Evolutionary conservation across 2,329 filamentous ascomycete species (phyloP).

Genomic region (Botrytis deweyae): DNA sequence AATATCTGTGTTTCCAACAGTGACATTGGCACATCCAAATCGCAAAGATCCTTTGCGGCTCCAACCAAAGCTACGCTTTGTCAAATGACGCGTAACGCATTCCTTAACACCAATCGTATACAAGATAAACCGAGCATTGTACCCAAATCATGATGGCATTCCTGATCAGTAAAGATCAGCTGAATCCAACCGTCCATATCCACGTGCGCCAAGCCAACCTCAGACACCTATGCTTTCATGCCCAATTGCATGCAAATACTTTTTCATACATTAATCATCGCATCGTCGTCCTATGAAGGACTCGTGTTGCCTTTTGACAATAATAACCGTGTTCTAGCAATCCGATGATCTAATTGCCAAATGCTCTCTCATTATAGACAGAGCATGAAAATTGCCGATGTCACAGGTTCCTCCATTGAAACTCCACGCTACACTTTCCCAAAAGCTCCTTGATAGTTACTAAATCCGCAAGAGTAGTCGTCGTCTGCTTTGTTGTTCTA

Average conservation of each 20-base stretch:
- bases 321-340: not conserved
- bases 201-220: not conserved
- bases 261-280: constrained; percentile 2
- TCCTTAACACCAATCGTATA: not conserved
- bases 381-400: not conserved
- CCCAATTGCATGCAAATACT: not conserved
- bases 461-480: not conserved
- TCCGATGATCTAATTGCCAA: not conserved
- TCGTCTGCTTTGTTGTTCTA: not conserved
- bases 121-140: not conserved
- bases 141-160: not conserved
- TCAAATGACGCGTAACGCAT: not conserved
- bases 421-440: not conserved
- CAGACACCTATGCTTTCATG: constrained; percentile 1
- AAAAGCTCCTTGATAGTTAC: not conserved
- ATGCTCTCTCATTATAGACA: not conserved
- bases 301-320: not conserved
- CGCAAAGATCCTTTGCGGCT: not conserved
- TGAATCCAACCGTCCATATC: not conserved
- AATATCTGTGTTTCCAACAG: not conserved
- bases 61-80: not conserved
- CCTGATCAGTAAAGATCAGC: not conserved
- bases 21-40: not conserved
- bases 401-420: constrained; percentile 1
- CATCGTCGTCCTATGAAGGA: not conserved